phyloP scores from a whole-genome alignment of 148 eudicot species.

The Camellia japonica region DNA sequence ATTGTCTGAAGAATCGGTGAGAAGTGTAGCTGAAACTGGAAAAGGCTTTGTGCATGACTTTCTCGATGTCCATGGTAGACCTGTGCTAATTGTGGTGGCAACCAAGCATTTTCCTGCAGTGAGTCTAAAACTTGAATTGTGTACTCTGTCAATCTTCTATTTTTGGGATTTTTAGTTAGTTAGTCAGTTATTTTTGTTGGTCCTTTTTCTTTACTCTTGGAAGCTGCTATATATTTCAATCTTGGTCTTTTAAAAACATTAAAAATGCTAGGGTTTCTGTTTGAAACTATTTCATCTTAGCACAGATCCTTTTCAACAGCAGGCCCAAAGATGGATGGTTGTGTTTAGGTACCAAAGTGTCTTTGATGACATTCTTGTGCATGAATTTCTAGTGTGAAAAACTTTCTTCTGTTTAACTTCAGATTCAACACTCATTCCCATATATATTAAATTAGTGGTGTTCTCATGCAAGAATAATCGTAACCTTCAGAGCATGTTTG shows the following conservation, averaged over 20 bases:
- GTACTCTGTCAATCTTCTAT: background rate
- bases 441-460: background rate
- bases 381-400: background rate
- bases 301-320: background rate
- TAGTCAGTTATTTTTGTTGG: background rate
- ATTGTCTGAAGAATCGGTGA: constrained; percentile 72
- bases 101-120: constrained; percentile 80
- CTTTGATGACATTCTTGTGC: constrained; percentile 7
- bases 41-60: constrained; percentile 74
- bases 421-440: constrained; percentile 2
- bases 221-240: background rate
- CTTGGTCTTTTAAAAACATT: background rate
- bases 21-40: constrained; percentile 61
- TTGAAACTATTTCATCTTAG: constrained; percentile 6
- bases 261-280: background rate
- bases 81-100: constrained; percentile 77
- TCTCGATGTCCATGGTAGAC: constrained; percentile 67
- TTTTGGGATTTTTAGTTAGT: background rate
- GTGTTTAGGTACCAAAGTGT: background rate
- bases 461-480: background rate
- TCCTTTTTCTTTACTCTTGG: background rate
- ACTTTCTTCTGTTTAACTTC: background rate
- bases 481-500: background rate
- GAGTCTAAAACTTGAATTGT: constrained; percentile 19
- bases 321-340: background rate